Percentiles rank a stretch among this genome's conserved stretches.
Conservation (phyloP, 1,284 basidiomycete species). For the Fistulinella staudtii region DNA sequence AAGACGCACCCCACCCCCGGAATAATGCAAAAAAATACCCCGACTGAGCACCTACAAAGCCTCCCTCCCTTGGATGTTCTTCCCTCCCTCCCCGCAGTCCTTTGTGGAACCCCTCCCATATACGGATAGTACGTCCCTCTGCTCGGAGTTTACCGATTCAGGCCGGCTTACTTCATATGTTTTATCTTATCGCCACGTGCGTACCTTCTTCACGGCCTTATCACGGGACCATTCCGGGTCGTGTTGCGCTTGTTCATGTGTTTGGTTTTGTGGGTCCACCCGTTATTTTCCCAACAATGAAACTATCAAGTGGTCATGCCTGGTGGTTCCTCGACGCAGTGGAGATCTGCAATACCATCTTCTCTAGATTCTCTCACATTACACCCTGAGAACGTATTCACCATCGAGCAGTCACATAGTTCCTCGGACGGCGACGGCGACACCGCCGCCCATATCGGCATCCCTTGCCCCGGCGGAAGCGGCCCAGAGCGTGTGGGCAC, state of each 20-base stretch:
- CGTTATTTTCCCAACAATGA: slow-evolving; percentile 30
- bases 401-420: slow-evolving; percentile 24
- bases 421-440: slow-evolving; percentile 32
- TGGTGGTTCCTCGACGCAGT: slow-evolving; percentile 17
- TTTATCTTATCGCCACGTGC: slow-evolving; percentile 22
- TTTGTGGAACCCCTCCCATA: not conserved
- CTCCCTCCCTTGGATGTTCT: slow-evolving; percentile 10
- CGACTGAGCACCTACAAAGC: slow-evolving; percentile 5
- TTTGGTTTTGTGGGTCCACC: slow-evolving; percentile 33
- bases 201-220: not conserved
- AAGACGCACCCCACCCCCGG: slow-evolving; percentile 16
- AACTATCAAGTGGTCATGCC: slow-evolving; percentile 23
- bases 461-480: slow-evolving; percentile 12
- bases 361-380: slow-evolving; percentile 15
- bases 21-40: slow-evolving; percentile 9
- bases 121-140: slow-evolving; percentile 3
- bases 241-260: slow-evolving; percentile 26
- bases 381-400: slow-evolving; percentile 11
- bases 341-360: slow-evolving; percentile 11
- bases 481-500: slow-evolving; percentile 10
- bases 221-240: slow-evolving; percentile 13
- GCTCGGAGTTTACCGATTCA: slow-evolving; percentile 21
- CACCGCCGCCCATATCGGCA: slow-evolving; percentile 21
- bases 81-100: not conserved
- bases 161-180: slow-evolving; percentile 15